Conservation (phyloP, 176 grass and related monocot species). For the Chrysopogon serrulatus region DNA sequence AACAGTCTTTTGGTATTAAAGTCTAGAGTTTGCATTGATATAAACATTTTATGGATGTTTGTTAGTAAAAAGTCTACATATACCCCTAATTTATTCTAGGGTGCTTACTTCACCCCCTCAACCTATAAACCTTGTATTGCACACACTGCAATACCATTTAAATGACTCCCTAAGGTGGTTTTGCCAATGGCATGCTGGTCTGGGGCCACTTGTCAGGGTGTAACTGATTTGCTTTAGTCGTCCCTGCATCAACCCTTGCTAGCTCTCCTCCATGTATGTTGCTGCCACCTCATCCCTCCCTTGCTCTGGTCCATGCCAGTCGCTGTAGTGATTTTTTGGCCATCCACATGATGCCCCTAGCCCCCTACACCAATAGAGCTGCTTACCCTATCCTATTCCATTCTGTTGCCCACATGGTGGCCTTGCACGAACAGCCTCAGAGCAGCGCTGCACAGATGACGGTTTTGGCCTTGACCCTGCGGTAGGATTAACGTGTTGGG, state of each 20-base stretch:
- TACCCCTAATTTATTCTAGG: not conserved
- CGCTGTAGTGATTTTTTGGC: not conserved
- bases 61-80: not conserved
- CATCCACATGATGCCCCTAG: not conserved
- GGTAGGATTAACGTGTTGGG: too few species aligned
- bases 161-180: not conserved
- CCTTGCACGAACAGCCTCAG: not conserved
- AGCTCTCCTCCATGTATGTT: not conserved
- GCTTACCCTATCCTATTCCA: not conserved
- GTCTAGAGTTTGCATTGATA: not conserved
- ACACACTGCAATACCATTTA: not conserved
- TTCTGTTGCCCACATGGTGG: not conserved
- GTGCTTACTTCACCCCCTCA: not conserved
- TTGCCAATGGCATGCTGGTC: not conserved
- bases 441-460: not conserved
- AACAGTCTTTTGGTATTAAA: not conserved
- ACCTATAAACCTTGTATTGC: not conserved
- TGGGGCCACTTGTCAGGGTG: not conserved
- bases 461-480: too few species aligned
- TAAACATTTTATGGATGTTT: not conserved
- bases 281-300: not conserved
- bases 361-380: not conserved
- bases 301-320: not conserved
- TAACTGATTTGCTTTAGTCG: not conserved
- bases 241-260: not conserved